Conservation (phyloP, 2,329 filamentous ascomycete species). For the Talaromyces pinophilus region DNA sequence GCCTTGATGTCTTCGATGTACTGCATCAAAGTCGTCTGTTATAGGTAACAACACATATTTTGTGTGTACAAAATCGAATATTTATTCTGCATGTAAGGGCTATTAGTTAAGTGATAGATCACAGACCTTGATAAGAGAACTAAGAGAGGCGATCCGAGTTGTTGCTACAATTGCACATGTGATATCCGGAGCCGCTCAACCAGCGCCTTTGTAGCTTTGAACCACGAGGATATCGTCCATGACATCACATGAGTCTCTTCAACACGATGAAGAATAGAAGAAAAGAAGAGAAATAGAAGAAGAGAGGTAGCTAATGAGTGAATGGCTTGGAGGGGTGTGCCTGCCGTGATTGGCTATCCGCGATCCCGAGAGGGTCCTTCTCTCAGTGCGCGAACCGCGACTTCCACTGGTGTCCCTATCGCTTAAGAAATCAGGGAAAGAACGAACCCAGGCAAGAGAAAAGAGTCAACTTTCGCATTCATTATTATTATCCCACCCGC, state of each 20-base stretch:
- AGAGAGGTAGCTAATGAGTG: constrained; percentile 34
- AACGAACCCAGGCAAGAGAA: background rate
- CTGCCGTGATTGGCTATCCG: constrained; percentile 38
- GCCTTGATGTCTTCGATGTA: background rate
- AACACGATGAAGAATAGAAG: constrained; percentile 12
- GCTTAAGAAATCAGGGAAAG: constrained; percentile 8
- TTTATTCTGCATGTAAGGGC: background rate
- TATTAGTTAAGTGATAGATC: background rate
- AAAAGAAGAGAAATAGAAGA: background rate
- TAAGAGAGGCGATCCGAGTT: background rate
- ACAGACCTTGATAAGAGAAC: background rate
- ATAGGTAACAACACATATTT: background rate
- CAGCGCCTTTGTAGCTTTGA: background rate
- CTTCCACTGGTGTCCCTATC: background rate
- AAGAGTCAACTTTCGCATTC: background rate
- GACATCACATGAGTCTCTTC: background rate
- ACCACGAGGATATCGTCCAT: background rate
- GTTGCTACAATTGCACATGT: background rate
- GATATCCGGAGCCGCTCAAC: background rate
- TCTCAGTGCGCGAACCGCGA: constrained; percentile 16
- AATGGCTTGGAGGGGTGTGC: constrained; percentile 41
- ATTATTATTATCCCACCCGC: background rate
- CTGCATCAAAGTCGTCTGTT: constrained; percentile 9
- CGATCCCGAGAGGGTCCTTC: constrained; percentile 25
- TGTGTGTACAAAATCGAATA: background rate